A percentile compares a stretch with the other conserved stretches of the same genome.
These are phyloP conservation scores for Wickerhamomyces mucosus DNA, from an alignment of 805 yeast genomes.

Conservation along the genomic window DNA sequence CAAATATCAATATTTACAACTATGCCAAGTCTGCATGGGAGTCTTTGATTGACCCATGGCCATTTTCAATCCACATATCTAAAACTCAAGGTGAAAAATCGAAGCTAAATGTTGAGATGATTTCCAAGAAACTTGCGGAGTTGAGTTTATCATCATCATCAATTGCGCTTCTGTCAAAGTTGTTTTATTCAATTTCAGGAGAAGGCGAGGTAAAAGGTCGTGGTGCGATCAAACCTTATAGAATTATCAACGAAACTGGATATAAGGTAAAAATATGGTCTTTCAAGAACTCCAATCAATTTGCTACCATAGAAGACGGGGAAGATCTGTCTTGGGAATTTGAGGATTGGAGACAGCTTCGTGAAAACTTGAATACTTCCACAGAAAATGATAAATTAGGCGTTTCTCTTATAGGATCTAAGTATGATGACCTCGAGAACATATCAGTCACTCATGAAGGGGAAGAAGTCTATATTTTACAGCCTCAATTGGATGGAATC, in stretches of 20 bases:
- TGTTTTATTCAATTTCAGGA: conserved; percentile 46
- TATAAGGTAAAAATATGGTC: conserved; percentile 70
- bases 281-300: conserved; percentile 17
- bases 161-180: conserved; percentile 65
- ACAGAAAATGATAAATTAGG: conserved; percentile 53
- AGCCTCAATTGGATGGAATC: conserved; percentile 51
- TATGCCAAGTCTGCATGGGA: conserved; percentile 93
- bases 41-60: conserved; percentile 85
- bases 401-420: conserved; percentile 46
- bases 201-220: conserved; percentile 50
- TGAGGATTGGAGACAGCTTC: conserved; percentile 83
- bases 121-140: conserved; percentile 72
- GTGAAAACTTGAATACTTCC: conserved; percentile 70
- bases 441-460: conserved; percentile 77
- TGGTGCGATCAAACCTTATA: conserved; percentile 76
- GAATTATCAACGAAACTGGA: conserved; percentile 79
- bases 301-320: conserved; percentile 32
- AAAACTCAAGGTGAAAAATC: conserved; percentile 36
- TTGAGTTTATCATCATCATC: conserved; percentile 75
- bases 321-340: conserved; percentile 74
- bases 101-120: conserved; percentile 51
- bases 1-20: conserved; percentile 70
- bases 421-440: conserved; percentile 42
- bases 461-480: conserved; percentile 59
- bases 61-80: conserved; percentile 61